A percentile compares a stretch with the other conserved stretches of the same genome.
phyloP scores from a whole-genome alignment of 2,329 filamentous ascomycete genomes.

The Colletotrichum sp. region DNA sequence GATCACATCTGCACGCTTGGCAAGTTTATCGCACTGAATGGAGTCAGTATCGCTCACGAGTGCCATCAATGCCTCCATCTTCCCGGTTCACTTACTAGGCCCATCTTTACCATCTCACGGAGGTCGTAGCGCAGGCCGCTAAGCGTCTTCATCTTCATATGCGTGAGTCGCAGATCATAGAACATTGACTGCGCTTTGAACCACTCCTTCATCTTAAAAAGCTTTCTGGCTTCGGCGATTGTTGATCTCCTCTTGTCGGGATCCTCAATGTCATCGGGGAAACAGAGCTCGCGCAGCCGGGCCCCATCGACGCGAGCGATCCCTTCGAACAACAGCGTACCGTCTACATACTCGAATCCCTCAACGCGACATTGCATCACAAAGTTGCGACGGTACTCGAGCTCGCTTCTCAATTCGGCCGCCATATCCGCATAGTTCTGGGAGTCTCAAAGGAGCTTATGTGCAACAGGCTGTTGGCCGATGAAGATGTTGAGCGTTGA shows the following conservation, averaged over 20 bases:
- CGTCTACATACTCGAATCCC: not conserved
- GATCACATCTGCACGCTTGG: not conserved
- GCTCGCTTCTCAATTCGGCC: not conserved
- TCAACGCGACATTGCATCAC: not conserved
- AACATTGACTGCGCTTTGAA: not conserved
- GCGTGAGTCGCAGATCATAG: not conserved
- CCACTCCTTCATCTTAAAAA: not conserved
- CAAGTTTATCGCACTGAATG: not conserved
- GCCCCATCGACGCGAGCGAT: not conserved
- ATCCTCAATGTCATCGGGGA: not conserved
- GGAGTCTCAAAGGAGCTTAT: fast-evolving
- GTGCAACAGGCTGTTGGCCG: not conserved
- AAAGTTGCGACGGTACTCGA: not conserved
- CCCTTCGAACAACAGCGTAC: not conserved
- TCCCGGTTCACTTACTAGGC: not conserved
- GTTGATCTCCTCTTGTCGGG: not conserved
- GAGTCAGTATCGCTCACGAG: not conserved
- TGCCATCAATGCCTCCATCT: not conserved
- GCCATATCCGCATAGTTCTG: not conserved
- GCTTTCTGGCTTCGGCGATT: not conserved
- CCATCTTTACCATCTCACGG: not conserved
- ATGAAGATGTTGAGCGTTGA: not conserved
- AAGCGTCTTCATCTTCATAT: not conserved
- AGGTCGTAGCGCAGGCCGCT: not conserved
- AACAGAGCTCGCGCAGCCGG: not conserved